A percentile compares a stretch with the other conserved stretches of the same genome.
These are phyloP conservation scores for Acacia melanoxylon DNA, from an alignment of 306 rosid species.

Conservation along the genomic window DNA sequence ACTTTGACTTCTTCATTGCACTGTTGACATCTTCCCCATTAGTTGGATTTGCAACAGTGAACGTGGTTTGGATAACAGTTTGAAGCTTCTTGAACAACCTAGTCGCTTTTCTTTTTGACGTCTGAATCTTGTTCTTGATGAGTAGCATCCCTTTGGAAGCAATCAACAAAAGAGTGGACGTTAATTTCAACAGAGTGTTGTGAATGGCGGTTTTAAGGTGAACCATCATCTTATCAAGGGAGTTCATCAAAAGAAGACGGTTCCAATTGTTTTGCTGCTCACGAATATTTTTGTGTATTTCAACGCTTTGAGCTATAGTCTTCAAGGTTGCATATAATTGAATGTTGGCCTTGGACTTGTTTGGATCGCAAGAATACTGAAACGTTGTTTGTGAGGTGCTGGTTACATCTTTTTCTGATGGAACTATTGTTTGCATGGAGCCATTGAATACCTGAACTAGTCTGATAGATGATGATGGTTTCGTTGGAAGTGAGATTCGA, in stretches of 20 bases:
- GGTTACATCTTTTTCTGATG: background rate
- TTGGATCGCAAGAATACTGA: background rate
- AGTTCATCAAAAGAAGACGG: conserved; percentile 41
- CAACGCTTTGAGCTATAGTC: conserved; percentile 51
- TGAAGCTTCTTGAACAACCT: conserved; percentile 53
- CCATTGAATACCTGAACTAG: conserved; percentile 23
- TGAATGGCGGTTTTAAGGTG: conserved; percentile 38
- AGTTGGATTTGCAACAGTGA: conserved; percentile 31
- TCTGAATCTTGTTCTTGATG: too few relatives aligned
- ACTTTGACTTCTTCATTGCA: conserved; percentile 38
- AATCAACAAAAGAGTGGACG: conserved; percentile 48
- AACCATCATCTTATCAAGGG: conserved; percentile 54
- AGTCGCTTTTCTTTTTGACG: conserved; percentile 46
- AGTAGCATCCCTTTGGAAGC: conserved; percentile 59
- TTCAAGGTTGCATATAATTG: conserved; percentile 55
- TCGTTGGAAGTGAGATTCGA: conserved; percentile 24
- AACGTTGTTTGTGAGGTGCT: background rate
- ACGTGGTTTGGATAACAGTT: conserved; percentile 35
- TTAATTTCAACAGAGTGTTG: conserved; percentile 35
- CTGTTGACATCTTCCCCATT: background rate
- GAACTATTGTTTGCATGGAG: background rate
- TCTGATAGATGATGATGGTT: background rate
- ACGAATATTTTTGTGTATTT: conserved; percentile 58
- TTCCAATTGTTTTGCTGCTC: conserved; percentile 65
- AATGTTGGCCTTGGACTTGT: background rate